phyloP scores from a whole-genome alignment of 495 filamentous ascomycete genomes.

The Daldinia loculata region DNA sequence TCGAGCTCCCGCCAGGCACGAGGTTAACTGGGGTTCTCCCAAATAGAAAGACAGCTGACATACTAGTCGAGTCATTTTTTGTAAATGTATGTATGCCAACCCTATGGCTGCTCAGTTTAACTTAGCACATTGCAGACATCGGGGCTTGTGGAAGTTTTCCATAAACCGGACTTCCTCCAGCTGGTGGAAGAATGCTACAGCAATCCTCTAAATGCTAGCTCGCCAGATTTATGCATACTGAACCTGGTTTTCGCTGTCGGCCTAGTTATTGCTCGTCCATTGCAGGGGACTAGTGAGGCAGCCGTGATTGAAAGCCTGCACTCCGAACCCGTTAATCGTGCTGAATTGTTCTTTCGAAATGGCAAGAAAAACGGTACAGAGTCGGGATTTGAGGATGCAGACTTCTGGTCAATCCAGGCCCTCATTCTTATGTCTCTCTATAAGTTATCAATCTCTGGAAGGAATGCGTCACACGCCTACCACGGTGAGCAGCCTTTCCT shows the following conservation, averaged over 20 bases:
- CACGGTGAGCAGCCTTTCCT: slow-evolving; percentile 52
- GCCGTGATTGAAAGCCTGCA: slow-evolving; percentile 61
- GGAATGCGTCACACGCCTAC: slow-evolving; percentile 68
- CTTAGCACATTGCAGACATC: slow-evolving; percentile 55
- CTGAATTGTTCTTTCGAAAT: slow-evolving; percentile 67
- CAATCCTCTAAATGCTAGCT: slow-evolving; percentile 59
- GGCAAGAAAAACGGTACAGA: slow-evolving; percentile 63
- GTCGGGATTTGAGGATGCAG: slow-evolving; percentile 67
- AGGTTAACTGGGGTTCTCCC: slow-evolving; percentile 62
- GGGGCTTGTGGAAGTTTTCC: slow-evolving; percentile 65
- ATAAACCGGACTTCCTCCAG: slow-evolving; percentile 58
- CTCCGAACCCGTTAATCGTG: slow-evolving; percentile 55
- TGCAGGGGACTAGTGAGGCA: slow-evolving; percentile 56
- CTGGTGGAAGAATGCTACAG: slow-evolving; percentile 61
- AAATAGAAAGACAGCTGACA: slow-evolving; percentile 60
- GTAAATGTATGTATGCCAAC: slow-evolving; percentile 58
- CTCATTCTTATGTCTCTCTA: slow-evolving; percentile 68
- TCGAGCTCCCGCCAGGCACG: slow-evolving; percentile 56
- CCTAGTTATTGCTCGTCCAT: slow-evolving; percentile 64
- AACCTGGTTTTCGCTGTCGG: slow-evolving; percentile 69
- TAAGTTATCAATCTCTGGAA: slow-evolving; percentile 63
- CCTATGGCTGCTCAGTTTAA: not conserved
- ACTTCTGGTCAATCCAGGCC: slow-evolving; percentile 70
- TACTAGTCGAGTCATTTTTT: slow-evolving; percentile 68
- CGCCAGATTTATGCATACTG: slow-evolving; percentile 62